These are phyloP conservation scores for Penstemon barbatus DNA, from an alignment of 257 asterid genomes.

Conservation along the genomic window DNA sequence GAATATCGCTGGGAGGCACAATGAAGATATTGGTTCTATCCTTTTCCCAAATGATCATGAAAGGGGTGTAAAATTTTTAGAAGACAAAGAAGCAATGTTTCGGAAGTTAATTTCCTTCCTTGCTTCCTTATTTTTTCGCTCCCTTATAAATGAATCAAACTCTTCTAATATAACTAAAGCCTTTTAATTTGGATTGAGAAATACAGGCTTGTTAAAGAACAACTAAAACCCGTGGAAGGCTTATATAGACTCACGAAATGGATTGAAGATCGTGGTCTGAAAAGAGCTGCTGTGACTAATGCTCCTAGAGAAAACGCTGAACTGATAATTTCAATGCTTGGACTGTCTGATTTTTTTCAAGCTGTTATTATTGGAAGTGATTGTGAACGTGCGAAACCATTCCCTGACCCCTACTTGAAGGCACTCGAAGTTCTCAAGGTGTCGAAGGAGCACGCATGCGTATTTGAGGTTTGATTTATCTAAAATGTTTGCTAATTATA, in stretches of 20 bases:
- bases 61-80: conserved; percentile 67
- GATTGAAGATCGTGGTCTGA: conserved; percentile 86
- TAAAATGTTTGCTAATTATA: too few species aligned
- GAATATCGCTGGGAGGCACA: conserved; percentile 86
- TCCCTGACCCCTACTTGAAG: conserved; percentile 88
- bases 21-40: conserved; percentile 61
- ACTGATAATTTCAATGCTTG: conserved; percentile 74
- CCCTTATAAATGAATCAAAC: not conserved
- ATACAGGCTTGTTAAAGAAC: conserved; percentile 72
- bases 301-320: conserved; percentile 91
- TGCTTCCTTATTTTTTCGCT: not conserved
- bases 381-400: conserved; percentile 82
- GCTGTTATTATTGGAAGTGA: conserved; percentile 76
- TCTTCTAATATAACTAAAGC: not conserved
- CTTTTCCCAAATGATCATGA: conserved; percentile 87
- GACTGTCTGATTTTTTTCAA: conserved; percentile 79
- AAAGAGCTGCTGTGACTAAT: conserved; percentile 93
- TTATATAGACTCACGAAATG: conserved; percentile 66
- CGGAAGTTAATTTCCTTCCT: conserved; percentile 50
- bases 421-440: conserved; percentile 82
- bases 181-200: conserved; percentile 19
- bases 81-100: conserved; percentile 84
- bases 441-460: conserved; percentile 76
- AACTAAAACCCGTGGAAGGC: conserved; percentile 70
- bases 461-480: conserved; percentile 69